Evolutionary conservation across 2,329 filamentous ascomycete species (phyloP), one percentile per base, ranked within the genome.

Genomic region (Cladophialophora carrionii): DNA sequence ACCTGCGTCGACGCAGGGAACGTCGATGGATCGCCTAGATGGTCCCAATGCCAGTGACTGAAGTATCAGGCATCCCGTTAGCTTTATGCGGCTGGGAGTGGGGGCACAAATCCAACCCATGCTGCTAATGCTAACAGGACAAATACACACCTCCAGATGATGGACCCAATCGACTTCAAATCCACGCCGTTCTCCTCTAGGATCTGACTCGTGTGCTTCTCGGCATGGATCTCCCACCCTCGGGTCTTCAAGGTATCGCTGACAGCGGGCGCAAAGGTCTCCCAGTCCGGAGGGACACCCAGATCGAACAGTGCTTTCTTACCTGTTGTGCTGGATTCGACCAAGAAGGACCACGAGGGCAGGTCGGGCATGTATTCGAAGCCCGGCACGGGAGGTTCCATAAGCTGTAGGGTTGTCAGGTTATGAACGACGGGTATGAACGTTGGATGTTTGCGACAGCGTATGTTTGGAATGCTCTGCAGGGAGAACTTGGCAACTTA

Each of bases 311-410:
- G 66, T 2, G 77, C 65, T 8, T 68, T 71, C 17, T 72, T 71
- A 7, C 66, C 65, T 62, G 73, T 72, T 5, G 57, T 60, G 31
- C 73, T 68, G 62, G 84, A 81, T 59, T 82, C 77, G 61, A 84
- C 79, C 1, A 84, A 73, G 70, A 84, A 85, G 8, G 64, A 67
- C 62, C 63, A 69, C 32, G 67, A 62, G 10, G 61, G 61, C 2
- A 67, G n/a, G 5, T 64, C 61, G 37, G 66, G 63, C 57, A 68
- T 56, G 29, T 41, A 37, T 2, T 64, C 49, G 53, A 68, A 62
- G 22, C 64, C 66, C n/a, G 57, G 14, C 7, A 68, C 6, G 1
- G 58, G 54, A 10, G 66, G 66, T 43, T 32, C 53, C 63, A 68
- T 66, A 20, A 61, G 51, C 20, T 61, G 24, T 10, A 26, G 48